A percentile compares a stretch with the other conserved stretches of the same genome.
These are phyloP conservation scores for Gloeopeniophorella convolvens DNA, from an alignment of 768 basidiomycete genomes.

Conservation along the genomic window DNA sequence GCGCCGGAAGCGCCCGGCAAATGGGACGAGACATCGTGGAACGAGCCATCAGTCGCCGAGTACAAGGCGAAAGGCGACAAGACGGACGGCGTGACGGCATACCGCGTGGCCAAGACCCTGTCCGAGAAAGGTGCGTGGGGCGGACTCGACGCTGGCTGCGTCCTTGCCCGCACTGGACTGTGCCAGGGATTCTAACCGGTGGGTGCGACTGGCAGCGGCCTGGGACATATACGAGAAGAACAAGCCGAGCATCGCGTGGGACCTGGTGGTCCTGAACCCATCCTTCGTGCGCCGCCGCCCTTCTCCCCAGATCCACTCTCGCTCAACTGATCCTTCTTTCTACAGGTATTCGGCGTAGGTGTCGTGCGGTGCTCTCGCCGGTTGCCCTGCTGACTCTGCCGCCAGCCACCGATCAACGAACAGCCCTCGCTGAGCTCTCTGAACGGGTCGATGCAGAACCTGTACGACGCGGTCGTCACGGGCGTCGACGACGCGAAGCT, in stretches of 20 bases:
- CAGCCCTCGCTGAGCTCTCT: slow-evolving; percentile 26
- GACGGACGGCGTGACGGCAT: slow-evolving; percentile 37
- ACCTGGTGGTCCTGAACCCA: slow-evolving; percentile 31
- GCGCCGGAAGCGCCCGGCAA: slow-evolving; percentile 18
- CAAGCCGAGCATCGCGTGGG: slow-evolving; percentile 25
- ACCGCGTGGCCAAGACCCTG: slow-evolving; percentile 55
- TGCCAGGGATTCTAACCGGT: too few relatives aligned
- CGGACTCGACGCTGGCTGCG: slow-evolving; percentile 10
- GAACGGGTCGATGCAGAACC: slow-evolving; percentile 27
- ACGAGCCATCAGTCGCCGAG: slow-evolving; percentile 36
- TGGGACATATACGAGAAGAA: slow-evolving; percentile 29
- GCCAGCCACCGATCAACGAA: slow-evolving; percentile 24
- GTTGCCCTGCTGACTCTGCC: background rate
- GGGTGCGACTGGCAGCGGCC: slow-evolving; percentile 22
- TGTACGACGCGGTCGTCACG: slow-evolving; percentile 5
- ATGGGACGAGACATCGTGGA: slow-evolving; percentile 55
- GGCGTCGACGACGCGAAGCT: background rate
- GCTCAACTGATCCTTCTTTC: too few relatives aligned
- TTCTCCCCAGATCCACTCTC: too few relatives aligned
- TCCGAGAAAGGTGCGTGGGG: slow-evolving; percentile 46
- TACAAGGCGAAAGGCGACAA: slow-evolving; percentile 43
- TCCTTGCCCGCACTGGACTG: too few relatives aligned
- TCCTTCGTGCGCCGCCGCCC: slow-evolving; percentile 26
- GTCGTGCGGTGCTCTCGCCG: too few relatives aligned
- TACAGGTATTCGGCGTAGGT: too few relatives aligned